Evolutionary conservation across 805 yeast genomes (phyloP), one percentile per base, ranked within the genome.

Genomic region (Candida ficus): DNA sequence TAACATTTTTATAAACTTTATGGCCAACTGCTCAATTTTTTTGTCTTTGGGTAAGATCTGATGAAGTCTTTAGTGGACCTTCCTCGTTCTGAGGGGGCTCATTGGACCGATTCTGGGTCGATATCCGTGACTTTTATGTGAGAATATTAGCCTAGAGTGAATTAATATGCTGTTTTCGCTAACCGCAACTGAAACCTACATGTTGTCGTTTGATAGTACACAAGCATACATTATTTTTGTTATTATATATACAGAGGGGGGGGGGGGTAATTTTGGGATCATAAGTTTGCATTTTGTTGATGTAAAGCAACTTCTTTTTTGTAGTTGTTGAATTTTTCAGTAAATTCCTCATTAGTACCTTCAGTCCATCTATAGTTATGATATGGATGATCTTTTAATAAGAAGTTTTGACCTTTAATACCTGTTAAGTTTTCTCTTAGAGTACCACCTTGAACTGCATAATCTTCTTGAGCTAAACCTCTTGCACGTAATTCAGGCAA

Each of bases 151-250:
- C 26, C 36, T 6, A 31, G 37, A 37, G 13, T 33, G 18, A 27
- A 31, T 28, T 19, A 17, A 19, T 20, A 14, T 46, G 60, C 58
- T 51, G 51, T 53, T 56, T 56, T 56, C 60, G 60, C 60, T 56
- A 56, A 56, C 60, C 60, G 55, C 60, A 56, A 54, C 58, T 52
- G 52, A 28, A 36, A 40, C 54, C 56, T 44, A 54, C 55, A 52
- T 41, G 59, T 54, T 56, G 60, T 54, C 53, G 60, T 56, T 56
- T 56, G 60, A 56, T 56, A 56, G 60, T 56, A 56, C 56, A 50
- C 57, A 49, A 50, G 60, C 58, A 45, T 36, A 56, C 57, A 56
- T 46, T 40, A n/a, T 23, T 19, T 9, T 26, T 14, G 16, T n/a
- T 29, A 19, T 29, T 35, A 20, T 34, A n/a, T n/a, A n/a, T n/a